Conservation (phyloP, 805 yeast species). For the Komagataella phaffii region DNA sequence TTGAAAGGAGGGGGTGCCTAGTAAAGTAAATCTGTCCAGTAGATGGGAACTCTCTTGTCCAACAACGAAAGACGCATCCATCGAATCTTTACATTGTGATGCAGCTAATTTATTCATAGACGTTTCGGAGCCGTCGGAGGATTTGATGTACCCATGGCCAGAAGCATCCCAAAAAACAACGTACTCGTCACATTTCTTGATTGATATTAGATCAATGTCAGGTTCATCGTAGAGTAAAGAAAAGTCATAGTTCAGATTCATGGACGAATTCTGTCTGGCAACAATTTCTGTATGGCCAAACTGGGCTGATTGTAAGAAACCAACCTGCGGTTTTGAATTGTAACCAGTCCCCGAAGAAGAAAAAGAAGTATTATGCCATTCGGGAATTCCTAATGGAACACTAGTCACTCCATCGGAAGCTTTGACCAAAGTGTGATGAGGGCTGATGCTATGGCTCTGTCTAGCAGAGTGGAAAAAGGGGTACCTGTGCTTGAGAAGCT, state of each 20-base stretch:
- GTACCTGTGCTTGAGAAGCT: not conserved
- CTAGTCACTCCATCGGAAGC: not conserved
- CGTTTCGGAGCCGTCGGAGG: not conserved
- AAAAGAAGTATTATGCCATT: not conserved
- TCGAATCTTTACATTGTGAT: not conserved
- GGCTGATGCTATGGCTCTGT: not conserved
- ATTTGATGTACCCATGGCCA: not conserved
- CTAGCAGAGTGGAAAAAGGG: not conserved
- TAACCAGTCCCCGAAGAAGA: not conserved
- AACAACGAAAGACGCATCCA: conserved; percentile 5
- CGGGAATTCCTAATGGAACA: not conserved
- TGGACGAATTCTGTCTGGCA: not conserved
- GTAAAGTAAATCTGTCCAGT: conserved; percentile 16
- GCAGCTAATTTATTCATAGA: not conserved
- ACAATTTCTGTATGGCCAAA: not conserved
- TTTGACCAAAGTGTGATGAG: not conserved
- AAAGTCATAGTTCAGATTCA: not conserved
- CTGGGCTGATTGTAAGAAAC: not conserved
- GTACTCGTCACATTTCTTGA: not conserved
- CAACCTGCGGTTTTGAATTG: not conserved
- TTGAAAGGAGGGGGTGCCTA: conserved; percentile 13
- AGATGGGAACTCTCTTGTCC: conserved; percentile 8
- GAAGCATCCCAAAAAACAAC: not conserved
- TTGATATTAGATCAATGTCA: not conserved
- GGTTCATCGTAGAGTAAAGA: not conserved